Conservation (phyloP, 768 basidiomycete species). For the Trametes villosa region DNA sequence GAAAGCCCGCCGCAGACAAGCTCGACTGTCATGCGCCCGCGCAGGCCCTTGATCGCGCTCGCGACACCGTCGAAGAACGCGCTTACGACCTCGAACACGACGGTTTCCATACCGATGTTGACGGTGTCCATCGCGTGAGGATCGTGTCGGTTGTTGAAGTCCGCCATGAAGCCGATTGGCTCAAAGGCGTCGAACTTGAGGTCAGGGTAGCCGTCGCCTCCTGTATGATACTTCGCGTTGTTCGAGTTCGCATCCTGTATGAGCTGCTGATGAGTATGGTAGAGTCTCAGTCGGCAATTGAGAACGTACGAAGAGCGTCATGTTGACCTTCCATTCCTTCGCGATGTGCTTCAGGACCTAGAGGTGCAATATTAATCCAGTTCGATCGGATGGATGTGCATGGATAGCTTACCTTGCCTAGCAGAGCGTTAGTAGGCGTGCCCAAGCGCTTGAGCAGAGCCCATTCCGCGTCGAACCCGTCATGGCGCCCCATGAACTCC, state of each 20-base stretch:
- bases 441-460: neutral
- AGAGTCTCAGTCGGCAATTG: neutral
- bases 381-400: neutral
- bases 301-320: constrained; percentile 14
- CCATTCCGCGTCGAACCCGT: constrained; percentile 28
- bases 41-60: constrained; percentile 31
- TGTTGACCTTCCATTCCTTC: constrained; percentile 12
- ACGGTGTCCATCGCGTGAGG: neutral
- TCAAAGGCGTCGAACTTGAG: constrained; percentile 28
- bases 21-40: constrained; percentile 33
- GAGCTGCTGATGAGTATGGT: neutral
- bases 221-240: neutral
- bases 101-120: constrained; percentile 10
- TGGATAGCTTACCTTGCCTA: neutral
- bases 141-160: neutral
- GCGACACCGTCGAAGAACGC: constrained; percentile 36
- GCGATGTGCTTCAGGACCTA: constrained; percentile 1
- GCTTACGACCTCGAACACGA: neutral
- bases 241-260: neutral
- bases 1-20: constrained; percentile 38
- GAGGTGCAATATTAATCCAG: neutral
- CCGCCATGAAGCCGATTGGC: neutral
- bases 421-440: neutral
- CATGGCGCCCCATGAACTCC: constrained; percentile 29
- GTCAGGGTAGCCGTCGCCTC: constrained; percentile 1